Evolutionary conservation across 495 filamentous ascomycete genomes (phyloP).

Genomic region (Aeminium ludgeri): DNA sequence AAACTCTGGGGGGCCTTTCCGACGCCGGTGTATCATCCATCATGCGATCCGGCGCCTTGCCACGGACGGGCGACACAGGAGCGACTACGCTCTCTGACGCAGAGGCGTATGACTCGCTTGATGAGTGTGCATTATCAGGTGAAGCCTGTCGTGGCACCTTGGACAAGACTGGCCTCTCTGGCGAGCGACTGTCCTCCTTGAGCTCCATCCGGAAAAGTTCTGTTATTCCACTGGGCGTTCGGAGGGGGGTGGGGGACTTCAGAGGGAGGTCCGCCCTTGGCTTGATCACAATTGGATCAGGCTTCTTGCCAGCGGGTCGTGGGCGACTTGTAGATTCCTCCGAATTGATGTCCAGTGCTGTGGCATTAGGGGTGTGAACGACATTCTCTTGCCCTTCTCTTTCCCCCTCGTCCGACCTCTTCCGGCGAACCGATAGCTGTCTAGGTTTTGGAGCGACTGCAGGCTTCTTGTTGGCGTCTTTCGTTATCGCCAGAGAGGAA

Average conservation of each 20-base stretch:
- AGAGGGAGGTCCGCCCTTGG: conserved; percentile 4
- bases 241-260: conserved; percentile 14
- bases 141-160: no score
- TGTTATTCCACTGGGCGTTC: conserved; percentile 9
- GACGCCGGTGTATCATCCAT: no score
- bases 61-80: background rate
- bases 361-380: no score
- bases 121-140: background rate
- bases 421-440: conserved; percentile 2
- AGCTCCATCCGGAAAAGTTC: conserved; percentile 15
- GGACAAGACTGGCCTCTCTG: background rate
- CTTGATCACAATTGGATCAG: conserved; percentile 3
- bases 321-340: no score
- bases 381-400: background rate
- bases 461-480: background rate
- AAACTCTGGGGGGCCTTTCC: background rate
- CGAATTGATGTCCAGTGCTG: no score
- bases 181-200: background rate
- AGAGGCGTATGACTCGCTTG: conserved; percentile 9
- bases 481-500: no score
- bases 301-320: background rate
- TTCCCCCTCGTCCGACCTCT: background rate
- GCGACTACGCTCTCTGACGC: conserved; percentile 10
- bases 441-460: conserved; percentile 10
- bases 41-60: no score